Evolutionary conservation across 305 asterid genomes (phyloP), one percentile per base, ranked within the genome.

Genomic region (Lippia alba): DNA sequence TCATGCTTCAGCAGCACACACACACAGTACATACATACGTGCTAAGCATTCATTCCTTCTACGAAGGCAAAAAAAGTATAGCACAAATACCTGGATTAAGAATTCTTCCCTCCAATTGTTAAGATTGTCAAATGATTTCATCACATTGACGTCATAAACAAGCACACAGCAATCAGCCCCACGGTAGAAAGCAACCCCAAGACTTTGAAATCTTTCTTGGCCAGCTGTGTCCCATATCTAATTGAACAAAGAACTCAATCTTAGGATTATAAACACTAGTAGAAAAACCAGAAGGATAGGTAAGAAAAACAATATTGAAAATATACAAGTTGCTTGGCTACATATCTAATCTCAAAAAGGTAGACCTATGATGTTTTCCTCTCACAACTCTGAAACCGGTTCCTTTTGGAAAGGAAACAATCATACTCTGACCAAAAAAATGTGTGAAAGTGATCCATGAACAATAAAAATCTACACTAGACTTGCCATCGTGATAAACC

Each of bases 141-240:
- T 86, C 77, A 84, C 90, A 74, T 92, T 92, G 57, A 86, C 96
- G 74, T 92, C 97, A 72, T 90, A 88, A 44, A 87, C 95, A 84
- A 92, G 97, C 76, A 92, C 97, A 75, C 98, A 92, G 70, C 98
- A 92, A 86, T 92, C 98, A 56, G 98, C 98, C 64, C 98, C 98
- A 0, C 98, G 97, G 81, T 92, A 92, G 77, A 92, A 92, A 40
- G 98, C 98, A 75, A 92, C 98, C 70, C 98, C 98, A 68, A 92
- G 98, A 77, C 98, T 92, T 78, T 92, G 98, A 85, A 92, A 92
- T 70, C 98, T 87, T 73, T 92, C 98, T 72, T 92, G 98, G 57
- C 98, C 98, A 46, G 98, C 97, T 56, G 98, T 92, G 76, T 92
- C 98, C 98, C 98, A 92, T 74, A 92, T 91, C 98, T 92, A 74